These are phyloP conservation scores for Trichoderma oligosporum DNA, from an alignment of 2,329 filamentous ascomycete species.

Conservation along the genomic window DNA sequence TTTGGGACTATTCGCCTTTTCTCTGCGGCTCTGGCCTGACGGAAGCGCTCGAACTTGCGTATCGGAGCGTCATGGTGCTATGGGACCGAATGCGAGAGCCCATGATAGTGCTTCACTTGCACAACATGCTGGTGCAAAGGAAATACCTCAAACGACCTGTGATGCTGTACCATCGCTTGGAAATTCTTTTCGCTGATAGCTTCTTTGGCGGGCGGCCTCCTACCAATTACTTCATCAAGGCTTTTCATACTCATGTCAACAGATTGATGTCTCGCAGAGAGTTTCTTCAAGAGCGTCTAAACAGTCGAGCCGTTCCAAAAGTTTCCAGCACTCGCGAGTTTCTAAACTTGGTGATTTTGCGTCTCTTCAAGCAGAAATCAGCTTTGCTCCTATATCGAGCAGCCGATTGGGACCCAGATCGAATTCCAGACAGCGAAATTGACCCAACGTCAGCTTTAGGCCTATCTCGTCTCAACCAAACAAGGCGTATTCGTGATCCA, in stretches of 20 bases:
- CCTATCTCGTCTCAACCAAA: conserved; percentile 29
- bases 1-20: conserved; percentile 48
- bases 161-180: conserved; percentile 31
- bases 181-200: conserved; percentile 21
- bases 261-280: not conserved
- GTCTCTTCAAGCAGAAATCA: conserved; percentile 35
- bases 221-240: conserved; percentile 17
- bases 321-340: not conserved
- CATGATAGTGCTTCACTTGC: conserved; percentile 40
- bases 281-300: not conserved
- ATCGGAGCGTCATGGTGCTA: conserved; percentile 32
- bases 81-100: conserved; percentile 42
- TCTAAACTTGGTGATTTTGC: conserved; percentile 21
- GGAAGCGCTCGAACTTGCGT: conserved; percentile 42
- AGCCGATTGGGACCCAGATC: conserved; percentile 35
- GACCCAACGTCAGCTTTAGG: conserved; percentile 26
- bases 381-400: conserved; percentile 30
- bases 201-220: conserved; percentile 20
- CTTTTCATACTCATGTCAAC: not conserved
- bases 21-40: conserved; percentile 44
- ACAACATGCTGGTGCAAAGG: conserved; percentile 46
- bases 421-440: conserved; percentile 36
- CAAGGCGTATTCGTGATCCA: conserved; percentile 28
- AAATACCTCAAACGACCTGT: conserved; percentile 36
- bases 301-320: not conserved